phyloP scores from a whole-genome alignment of 495 filamentous ascomycete species.

The Penicillium mononematosum region DNA sequence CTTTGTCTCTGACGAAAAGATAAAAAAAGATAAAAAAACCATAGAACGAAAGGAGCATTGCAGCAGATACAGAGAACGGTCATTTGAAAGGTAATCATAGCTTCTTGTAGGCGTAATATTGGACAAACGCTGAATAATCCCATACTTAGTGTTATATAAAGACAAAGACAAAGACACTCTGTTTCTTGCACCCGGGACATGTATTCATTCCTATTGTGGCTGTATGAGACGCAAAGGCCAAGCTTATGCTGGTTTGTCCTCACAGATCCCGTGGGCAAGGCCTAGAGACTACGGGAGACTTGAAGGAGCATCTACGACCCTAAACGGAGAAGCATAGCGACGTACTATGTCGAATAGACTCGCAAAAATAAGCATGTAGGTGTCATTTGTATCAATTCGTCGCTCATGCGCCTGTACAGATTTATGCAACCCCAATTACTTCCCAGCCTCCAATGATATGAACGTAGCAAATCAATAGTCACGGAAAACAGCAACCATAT shows the following conservation, averaged over 20 bases:
- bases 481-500: conserved; percentile 74
- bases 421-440: conserved; percentile 11
- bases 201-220: not conserved
- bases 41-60: too few species aligned
- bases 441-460: not conserved
- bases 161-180: not conserved
- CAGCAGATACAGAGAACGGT: too few species aligned
- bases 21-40: too few species aligned
- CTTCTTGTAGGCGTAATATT: too few species aligned
- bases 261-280: not conserved
- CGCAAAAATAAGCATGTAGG: not conserved
- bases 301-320: not conserved
- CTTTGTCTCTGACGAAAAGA: too few species aligned
- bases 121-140: too few species aligned
- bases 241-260: not conserved
- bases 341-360: not conserved
- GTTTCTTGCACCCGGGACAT: not conserved
- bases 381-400: conserved; percentile 11
- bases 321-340: not conserved
- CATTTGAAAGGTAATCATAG: too few species aligned
- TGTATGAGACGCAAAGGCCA: not conserved
- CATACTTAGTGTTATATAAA: not conserved
- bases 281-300: not conserved
- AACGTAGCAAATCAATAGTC: conserved; percentile 62
- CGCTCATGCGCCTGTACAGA: conserved; percentile 19